Evolutionary conservation across 345 rosid species (phyloP).

Genomic region (Eucalyptus urophylla): DNA sequence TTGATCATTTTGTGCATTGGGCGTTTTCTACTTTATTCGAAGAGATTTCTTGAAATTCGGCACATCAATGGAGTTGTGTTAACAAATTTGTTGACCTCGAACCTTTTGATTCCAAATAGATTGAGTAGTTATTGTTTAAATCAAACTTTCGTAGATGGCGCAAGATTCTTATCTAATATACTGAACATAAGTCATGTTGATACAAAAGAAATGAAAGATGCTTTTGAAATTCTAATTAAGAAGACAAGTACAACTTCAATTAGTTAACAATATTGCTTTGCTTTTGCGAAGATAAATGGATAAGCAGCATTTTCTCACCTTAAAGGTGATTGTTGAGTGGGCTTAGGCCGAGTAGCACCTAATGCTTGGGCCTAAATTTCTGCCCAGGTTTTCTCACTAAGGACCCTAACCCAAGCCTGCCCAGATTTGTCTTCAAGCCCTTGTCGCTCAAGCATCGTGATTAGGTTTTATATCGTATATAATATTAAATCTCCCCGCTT

Average conservation of each 20-base stretch:
- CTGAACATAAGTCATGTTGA: not conserved
- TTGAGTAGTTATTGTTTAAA: not conserved
- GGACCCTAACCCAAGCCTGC: not conserved
- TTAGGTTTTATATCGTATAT: not conserved
- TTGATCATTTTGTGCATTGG: not conserved
- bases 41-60: not conserved
- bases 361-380: not conserved
- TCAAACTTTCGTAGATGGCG: not conserved
- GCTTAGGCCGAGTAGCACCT: not conserved
- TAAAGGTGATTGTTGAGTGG: not conserved
- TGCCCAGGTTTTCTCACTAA: not conserved
- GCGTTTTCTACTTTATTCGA: not conserved
- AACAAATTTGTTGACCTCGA: accelerated
- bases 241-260: not conserved
- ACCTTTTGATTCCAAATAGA: not conserved
- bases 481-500: not conserved
- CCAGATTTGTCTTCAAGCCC: not conserved
- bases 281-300: not conserved
- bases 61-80: not conserved
- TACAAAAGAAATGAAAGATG: not conserved
- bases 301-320: not conserved
- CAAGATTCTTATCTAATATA: not conserved
- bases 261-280: not conserved
- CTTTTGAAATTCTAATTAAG: not conserved
- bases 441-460: not conserved